These are phyloP conservation scores for Oxytropis ochrocephala DNA, from an alignment of 306 rosid species.

Conservation along the genomic window DNA sequence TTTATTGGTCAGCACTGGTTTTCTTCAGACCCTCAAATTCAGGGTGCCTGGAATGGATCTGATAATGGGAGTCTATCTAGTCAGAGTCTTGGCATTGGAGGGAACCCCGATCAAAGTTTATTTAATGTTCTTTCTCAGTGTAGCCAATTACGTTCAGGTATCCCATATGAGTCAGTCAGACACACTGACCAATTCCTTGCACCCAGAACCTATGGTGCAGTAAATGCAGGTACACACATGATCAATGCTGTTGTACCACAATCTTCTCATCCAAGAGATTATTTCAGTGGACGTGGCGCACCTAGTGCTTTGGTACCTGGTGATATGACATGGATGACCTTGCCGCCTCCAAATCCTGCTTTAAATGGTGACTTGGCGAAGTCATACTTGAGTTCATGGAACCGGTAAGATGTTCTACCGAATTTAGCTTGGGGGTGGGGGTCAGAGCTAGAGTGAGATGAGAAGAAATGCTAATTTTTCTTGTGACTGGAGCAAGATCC, in stretches of 20 bases:
- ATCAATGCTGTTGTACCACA: slow-evolving; percentile 46
- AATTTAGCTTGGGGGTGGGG: background rate
- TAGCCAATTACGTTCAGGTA: slow-evolving; percentile 51
- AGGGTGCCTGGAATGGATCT: slow-evolving; percentile 64
- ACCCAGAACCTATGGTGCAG: slow-evolving; percentile 53
- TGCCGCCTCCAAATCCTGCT: slow-evolving; percentile 63
- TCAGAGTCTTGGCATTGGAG: slow-evolving; percentile 54
- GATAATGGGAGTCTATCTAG: slow-evolving; percentile 35
- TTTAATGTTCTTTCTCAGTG: slow-evolving; percentile 69
- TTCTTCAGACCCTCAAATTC: slow-evolving; percentile 62
- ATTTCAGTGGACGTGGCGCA: slow-evolving; percentile 68
- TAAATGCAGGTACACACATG: slow-evolving; percentile 49
- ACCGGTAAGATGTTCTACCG: slow-evolving; percentile 33
- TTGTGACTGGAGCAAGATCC: slow-evolving; percentile 21
- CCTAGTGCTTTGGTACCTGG: slow-evolving; percentile 50
- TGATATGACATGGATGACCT: slow-evolving; percentile 64
- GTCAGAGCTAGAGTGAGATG: slow-evolving; percentile 20
- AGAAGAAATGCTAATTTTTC: slow-evolving; percentile 12
- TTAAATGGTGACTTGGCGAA: slow-evolving; percentile 77
- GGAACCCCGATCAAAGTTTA: slow-evolving; percentile 65
- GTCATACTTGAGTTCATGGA: slow-evolving; percentile 86
- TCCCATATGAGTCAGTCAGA: slow-evolving; percentile 48
- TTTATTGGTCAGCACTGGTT: slow-evolving; percentile 65
- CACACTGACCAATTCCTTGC: slow-evolving; percentile 49
- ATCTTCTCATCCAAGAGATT: slow-evolving; percentile 60